Evolutionary conservation across 2,329 filamentous ascomycete genomes (phyloP), one percentile per base, ranked within the genome.

Genomic region (Incumbomyces delicatus): DNA sequence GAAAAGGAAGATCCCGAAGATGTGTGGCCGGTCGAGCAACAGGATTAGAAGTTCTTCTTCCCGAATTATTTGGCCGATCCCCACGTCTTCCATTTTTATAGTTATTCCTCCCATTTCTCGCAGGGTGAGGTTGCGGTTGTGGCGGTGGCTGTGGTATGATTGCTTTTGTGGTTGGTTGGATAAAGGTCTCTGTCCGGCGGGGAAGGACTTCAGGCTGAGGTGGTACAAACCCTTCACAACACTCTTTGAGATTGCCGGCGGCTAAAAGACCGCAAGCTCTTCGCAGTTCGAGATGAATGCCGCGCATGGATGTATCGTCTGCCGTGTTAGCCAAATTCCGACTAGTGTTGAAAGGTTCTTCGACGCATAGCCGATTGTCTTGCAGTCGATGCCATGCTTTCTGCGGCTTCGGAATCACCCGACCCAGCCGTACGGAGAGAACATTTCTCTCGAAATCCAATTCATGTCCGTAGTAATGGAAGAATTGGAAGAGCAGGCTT

Each of bases 291-390:
- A 87, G 66, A 62, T 98, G 92, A 27, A 98, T 77, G 1, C 92
- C 92, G 42, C 85, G 80, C 66, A 95, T 95, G 0, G 92, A 90
- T 36, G 86, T 94, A 62, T 95, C 89, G 61, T 98, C 92, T 7
- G 88, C 92, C 1, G 92, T 96, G 58, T 98, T 98, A 35, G 89
- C 92, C 38, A 98, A 73, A 62, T 98, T 98, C 35, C 92, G 80
- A 31, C 76, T 75, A 3, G 76, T 83, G 59, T 95, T 98, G 72
- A 98, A 98, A 0, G 92, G 92, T 63, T 98, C 92, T 62, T 98
- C 92, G 10, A 98, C 87, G 62, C 90, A 95, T 29, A 98, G 75
- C 52, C 85, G 80, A 59, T 94, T 92, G 59, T 89, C 88, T 48
- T 83, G 70, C 31, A 78, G 74, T 42, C 85, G 74, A 59, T 89